Base-by-base conservation (phyloP, 2,329 filamentous ascomycete genomes). In the Coniochaeta sp. region DNA sequence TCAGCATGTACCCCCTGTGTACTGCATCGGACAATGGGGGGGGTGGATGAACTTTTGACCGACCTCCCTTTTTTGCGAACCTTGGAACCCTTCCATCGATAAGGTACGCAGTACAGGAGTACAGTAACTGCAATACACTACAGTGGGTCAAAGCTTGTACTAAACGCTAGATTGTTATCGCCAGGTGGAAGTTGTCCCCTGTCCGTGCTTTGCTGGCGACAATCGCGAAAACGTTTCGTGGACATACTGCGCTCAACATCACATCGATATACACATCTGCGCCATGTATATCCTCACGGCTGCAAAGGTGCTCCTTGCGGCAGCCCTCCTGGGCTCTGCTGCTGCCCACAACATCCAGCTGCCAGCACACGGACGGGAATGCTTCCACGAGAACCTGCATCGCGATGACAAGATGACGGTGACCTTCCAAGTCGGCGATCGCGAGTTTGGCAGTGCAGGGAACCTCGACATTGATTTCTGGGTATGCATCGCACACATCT, bases 401-500 rank as follows among this genome's bases (percentile, higher is more conserved):
- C 86, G 84, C 74, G 95, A 96, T 75, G 95, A 99, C 80, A 90
- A 89, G 77, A 99, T 99, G 95, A 97, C 92, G 9, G 93, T 99
- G 62, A 96, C 93, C 32, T 99, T 96, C 82, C 95, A 98, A 79
- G 93, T 98, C 61, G 95, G 95, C 72, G 95, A 99, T 74, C 83
- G 93, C 67, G 95, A 99, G 74, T 97, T 96, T 76, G 93, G 93
- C 58, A 90, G 90, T 58, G 93, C 92, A 61, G 93, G 93, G 36
- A 98, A 97, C 72, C 80, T 99, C 62, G 93, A 98, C 68, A 89
- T 99, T 71, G 95, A 99, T 75, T 99, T 99, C 74, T 98, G 92
- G 92, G 95, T 98, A 86, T 67, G 86, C 14, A 12, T 32, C 24
- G 12, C n/a, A 42, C 8, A 42, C 16, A 42, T 12, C 47, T 19